A percentile compares a stretch with the other conserved stretches of the same genome.
These are phyloP conservation scores for Pichia sp. DNA, from an alignment of 1,139 yeast species.

Conservation along the genomic window DNA sequence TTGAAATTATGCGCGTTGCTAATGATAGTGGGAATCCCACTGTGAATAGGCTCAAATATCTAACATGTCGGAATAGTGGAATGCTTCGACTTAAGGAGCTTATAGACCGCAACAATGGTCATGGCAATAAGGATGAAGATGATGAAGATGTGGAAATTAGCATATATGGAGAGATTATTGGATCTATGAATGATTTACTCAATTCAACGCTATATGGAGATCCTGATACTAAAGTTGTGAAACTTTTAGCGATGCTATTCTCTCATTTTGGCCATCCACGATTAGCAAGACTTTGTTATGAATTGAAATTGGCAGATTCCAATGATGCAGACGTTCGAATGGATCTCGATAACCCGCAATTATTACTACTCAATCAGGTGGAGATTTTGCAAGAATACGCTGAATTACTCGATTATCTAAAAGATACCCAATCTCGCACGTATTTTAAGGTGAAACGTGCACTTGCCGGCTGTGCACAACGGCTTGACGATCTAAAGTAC, in stretches of 20 bases:
- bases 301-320: conserved; percentile 38
- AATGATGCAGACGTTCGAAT: conserved; percentile 14
- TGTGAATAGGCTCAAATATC: conserved; percentile 63
- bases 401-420: conserved; percentile 13
- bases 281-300: conserved; percentile 57
- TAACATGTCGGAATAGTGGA: conserved; percentile 79
- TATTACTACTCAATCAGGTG: conserved; percentile 19
- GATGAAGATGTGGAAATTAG: conserved; percentile 7
- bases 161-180: conserved; percentile 29
- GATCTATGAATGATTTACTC: conserved; percentile 46
- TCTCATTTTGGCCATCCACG: conserved; percentile 40
- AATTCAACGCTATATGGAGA: conserved; percentile 55
- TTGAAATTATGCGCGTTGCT: conserved; percentile 46
- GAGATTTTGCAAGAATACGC: conserved; percentile 15
- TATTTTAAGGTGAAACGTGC: conserved; percentile 5
- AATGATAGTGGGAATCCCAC: conserved; percentile 54
- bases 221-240: conserved; percentile 50
- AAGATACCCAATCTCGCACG: conserved; percentile 8
- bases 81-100: conserved; percentile 55
- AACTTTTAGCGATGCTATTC: conserved; percentile 43
- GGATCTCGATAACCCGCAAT: conserved; percentile 14
- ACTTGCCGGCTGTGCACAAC: conserved; percentile 2
- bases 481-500: conserved; percentile 1
- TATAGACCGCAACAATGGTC: conserved; percentile 17
- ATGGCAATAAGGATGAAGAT: conserved; percentile 15